Conservation (phyloP, 495 filamentous ascomycete genomes). For the Articulospora tetracladia region DNA sequence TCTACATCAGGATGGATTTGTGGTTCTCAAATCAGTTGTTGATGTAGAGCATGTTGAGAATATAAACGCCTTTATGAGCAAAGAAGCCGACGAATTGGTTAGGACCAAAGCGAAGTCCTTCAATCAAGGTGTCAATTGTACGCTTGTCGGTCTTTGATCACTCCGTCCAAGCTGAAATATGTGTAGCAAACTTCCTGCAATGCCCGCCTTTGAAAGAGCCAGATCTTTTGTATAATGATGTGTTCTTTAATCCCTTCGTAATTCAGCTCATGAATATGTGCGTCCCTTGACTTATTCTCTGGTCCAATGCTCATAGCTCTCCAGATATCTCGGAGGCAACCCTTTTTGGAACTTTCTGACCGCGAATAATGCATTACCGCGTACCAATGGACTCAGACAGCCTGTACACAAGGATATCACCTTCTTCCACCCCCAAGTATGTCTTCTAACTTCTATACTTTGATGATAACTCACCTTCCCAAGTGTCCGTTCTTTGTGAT, state of each 20-base stretch:
- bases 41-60: constrained; percentile 23
- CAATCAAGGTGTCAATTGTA: constrained; percentile 30
- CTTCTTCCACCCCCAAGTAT: constrained; percentile 26
- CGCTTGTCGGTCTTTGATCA: neutral
- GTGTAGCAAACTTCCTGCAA: constrained; percentile 29
- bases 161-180: neutral
- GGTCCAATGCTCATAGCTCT: neutral
- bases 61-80: constrained; percentile 24
- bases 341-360: constrained; percentile 32
- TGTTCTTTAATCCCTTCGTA: constrained; percentile 36
- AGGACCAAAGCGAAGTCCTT: constrained; percentile 24
- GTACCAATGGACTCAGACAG: constrained; percentile 28
- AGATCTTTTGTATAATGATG: constrained; percentile 30
- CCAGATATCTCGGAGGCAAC: constrained; percentile 27
- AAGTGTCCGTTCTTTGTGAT: constrained; percentile 30
- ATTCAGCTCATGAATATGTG: constrained; percentile 30
- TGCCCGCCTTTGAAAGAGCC: constrained; percentile 24
- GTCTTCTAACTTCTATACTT: constrained; percentile 17
- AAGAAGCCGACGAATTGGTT: constrained; percentile 22
- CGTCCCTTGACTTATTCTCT: constrained; percentile 5
- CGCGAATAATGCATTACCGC: constrained; percentile 31
- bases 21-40: constrained; percentile 27
- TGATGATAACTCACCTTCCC: constrained; percentile 15
- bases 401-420: constrained; percentile 32
- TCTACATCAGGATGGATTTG: constrained; percentile 28